A percentile compares a stretch with the other conserved stretches of the same genome.
Evolutionary conservation across 2,329 filamentous ascomycete species (phyloP).

Genomic region (Microsporum audouinii): DNA sequence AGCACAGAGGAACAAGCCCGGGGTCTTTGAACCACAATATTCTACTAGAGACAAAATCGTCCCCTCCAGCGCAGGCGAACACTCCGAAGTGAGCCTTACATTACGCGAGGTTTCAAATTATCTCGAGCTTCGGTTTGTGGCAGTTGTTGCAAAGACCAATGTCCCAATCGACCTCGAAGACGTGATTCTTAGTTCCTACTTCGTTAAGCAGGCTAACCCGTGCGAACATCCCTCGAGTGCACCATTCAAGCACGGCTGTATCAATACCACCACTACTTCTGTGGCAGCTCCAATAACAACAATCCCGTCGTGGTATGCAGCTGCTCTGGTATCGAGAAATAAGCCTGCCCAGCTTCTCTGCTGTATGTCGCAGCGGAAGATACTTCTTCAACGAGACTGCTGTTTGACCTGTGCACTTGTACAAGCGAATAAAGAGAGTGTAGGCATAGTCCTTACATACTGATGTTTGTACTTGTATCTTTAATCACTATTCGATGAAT

Average conservation of each 20-base stretch:
- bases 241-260: neutral
- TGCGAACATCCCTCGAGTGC: neutral
- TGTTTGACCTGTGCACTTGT: neutral
- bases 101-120: neutral
- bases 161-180: neutral
- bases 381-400: neutral
- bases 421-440: neutral
- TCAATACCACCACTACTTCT: neutral
- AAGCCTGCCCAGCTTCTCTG: neutral
- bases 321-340: neutral
- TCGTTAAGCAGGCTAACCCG: neutral
- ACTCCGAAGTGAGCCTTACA: neutral
- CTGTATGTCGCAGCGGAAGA: neutral
- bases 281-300: neutral
- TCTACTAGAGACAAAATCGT: neutral
- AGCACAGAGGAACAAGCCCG: neutral
- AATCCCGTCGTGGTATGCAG: neutral
- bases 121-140: neutral
- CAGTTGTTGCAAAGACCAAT: neutral
- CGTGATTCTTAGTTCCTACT: neutral
- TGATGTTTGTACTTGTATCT: neutral
- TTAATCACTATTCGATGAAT: too few relatives aligned
- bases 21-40: neutral
- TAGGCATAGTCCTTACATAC: neutral
- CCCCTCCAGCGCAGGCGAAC: neutral